Conservation (phyloP, 495 filamentous ascomycete genomes). For the Chlorociboria aeruginascens region DNA sequence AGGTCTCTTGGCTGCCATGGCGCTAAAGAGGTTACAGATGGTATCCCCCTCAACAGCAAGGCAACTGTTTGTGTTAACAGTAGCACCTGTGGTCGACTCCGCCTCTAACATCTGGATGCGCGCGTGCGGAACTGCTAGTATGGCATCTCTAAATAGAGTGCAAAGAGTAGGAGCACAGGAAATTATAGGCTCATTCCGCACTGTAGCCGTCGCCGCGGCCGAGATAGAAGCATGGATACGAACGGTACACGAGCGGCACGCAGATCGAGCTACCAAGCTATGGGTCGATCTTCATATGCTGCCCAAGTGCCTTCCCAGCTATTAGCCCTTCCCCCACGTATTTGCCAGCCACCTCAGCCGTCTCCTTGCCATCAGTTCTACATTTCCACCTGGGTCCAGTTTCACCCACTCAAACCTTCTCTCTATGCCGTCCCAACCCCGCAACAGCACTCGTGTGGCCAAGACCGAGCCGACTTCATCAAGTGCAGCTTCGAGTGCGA, state of each 20-base stretch:
- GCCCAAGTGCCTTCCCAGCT: no score
- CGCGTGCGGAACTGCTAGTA: background rate
- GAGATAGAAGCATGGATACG: conserved; percentile 10
- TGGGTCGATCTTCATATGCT: conserved; percentile 2
- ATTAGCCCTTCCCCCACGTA: no score
- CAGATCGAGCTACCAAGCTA: background rate
- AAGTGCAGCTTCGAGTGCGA: no score
- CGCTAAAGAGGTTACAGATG: conserved; percentile 2
- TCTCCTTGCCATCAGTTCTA: no score
- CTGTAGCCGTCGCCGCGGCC: conserved; percentile 16
- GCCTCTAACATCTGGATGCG: conserved; percentile 8
- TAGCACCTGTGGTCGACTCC: conserved; percentile 10
- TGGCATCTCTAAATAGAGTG: conserved; percentile 15
- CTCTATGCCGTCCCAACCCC: no score
- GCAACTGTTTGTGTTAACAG: conserved; percentile 13
- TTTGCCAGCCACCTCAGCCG: no score
- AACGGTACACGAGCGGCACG: background rate
- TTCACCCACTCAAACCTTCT: no score
- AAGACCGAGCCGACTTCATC: no score
- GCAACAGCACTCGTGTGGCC: no score
- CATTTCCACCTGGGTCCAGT: no score
- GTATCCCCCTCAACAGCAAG: conserved; percentile 5
- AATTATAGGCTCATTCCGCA: conserved; percentile 20
- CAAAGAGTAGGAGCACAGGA: conserved; percentile 23
- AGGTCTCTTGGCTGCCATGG: conserved; percentile 8